phyloP scores from a whole-genome alignment of 805 yeast species.

The Maudiozyma bulderi region DNA sequence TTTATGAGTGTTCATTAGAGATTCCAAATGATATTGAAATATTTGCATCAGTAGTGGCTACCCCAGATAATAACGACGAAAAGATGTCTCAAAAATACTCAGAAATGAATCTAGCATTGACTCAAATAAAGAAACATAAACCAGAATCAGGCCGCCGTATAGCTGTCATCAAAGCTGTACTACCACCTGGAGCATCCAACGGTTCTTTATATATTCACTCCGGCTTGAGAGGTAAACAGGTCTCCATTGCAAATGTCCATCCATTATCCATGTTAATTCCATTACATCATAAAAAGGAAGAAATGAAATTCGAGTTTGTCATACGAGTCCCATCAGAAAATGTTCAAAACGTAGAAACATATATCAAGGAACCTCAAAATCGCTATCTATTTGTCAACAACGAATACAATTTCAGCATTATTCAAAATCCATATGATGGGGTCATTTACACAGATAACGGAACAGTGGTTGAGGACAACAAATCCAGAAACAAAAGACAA shows the following conservation, averaged over 20 bases:
- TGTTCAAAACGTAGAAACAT: constrained; percentile 62
- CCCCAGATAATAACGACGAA: constrained; percentile 30
- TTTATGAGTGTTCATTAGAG: constrained; percentile 66
- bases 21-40: constrained; percentile 66
- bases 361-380: constrained; percentile 78
- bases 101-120: constrained; percentile 43
- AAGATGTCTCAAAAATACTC: constrained; percentile 8
- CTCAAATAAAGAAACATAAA: constrained; percentile 71
- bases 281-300: constrained; percentile 56
- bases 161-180: constrained; percentile 69
- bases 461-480: not conserved
- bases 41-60: constrained; percentile 45
- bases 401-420: constrained; percentile 54
- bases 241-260: constrained; percentile 47
- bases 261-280: constrained; percentile 70
- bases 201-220: constrained; percentile 74
- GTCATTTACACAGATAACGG: constrained; percentile 22
- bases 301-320: constrained; percentile 56
- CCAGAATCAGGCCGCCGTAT: constrained; percentile 39
- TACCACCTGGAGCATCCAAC: constrained; percentile 58
- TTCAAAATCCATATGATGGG: constrained; percentile 53
- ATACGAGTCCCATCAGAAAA: constrained; percentile 63
- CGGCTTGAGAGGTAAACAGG: constrained; percentile 52
- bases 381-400: constrained; percentile 46
- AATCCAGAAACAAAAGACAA: constrained; percentile 32